Conservation (phyloP, 805 yeast species). For the Kluyveromyces dobzhanskii region DNA sequence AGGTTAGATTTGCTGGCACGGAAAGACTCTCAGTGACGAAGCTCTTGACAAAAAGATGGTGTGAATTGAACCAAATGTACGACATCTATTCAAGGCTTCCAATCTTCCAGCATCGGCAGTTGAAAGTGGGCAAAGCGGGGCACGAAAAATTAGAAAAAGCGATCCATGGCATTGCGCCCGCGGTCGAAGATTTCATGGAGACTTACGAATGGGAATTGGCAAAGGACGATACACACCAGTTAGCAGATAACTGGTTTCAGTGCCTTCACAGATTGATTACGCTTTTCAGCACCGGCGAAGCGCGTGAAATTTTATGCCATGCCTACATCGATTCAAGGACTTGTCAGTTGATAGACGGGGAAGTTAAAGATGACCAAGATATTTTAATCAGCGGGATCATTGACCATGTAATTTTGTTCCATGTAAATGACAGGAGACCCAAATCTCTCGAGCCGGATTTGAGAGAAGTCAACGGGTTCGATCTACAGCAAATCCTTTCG, state of each 20-base stretch:
- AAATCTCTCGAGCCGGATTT: constrained; percentile 1
- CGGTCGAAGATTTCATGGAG: constrained; percentile 11
- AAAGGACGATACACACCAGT: constrained; percentile 17
- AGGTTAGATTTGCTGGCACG: constrained; percentile 5
- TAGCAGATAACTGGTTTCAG: constrained; percentile 34
- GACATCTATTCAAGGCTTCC: constrained; percentile 40
- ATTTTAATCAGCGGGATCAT: constrained; percentile 57
- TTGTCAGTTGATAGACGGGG: constrained; percentile 8
- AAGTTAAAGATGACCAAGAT: constrained; percentile 18
- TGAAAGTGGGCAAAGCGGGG: constrained; percentile 38
- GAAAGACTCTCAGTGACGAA: constrained; percentile 41
- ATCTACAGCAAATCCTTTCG: constrained; percentile 14
- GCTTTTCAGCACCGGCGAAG: constrained; percentile 40
- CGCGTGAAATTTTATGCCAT: constrained; percentile 57
- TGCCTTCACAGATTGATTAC: constrained; percentile 34
- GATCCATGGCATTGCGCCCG: constrained; percentile 33
- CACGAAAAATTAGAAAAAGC: constrained; percentile 42
- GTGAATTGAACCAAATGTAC: constrained; percentile 54
- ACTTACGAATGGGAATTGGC: constrained; percentile 14
- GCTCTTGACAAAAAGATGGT: constrained; percentile 53
- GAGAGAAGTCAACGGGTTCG: constrained; percentile 1
- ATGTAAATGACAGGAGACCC: constrained; percentile 1
- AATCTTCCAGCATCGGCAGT: constrained; percentile 30
- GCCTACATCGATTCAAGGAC: constrained; percentile 34
- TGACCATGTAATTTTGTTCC: constrained; percentile 36